Evolutionary conservation across 2,329 filamentous ascomycete species (phyloP).

Genomic region (Didymella segeticola): DNA sequence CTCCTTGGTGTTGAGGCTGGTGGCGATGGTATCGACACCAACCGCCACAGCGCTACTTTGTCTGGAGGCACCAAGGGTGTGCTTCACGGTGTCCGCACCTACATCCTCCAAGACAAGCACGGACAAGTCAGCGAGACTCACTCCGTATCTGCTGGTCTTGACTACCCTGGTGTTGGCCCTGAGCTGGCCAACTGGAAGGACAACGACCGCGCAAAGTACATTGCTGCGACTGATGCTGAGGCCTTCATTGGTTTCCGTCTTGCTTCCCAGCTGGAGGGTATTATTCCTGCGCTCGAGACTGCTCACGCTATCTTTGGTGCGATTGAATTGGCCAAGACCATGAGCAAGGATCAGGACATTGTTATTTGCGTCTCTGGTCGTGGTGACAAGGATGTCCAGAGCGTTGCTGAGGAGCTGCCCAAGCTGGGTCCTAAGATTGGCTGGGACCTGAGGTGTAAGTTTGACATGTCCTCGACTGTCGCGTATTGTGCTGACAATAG

Average conservation of each 20-base stretch:
- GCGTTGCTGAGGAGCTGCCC: constrained; percentile 92
- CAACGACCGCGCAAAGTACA: constrained; percentile 80
- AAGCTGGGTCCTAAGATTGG: constrained; percentile 87
- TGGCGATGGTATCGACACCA: constrained; percentile 88
- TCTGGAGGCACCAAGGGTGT: constrained; percentile 88
- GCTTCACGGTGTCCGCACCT: constrained; percentile 93
- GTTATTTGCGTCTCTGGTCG: constrained; percentile 93
- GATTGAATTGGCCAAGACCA: constrained; percentile 88
- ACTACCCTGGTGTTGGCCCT: constrained; percentile 96
- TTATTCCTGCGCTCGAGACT: constrained; percentile 94
- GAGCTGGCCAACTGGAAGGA: constrained; percentile 96
- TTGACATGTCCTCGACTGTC: not conserved
- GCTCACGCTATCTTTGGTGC: constrained; percentile 92
- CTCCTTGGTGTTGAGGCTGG: constrained; percentile 94
- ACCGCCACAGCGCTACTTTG: constrained; percentile 85
- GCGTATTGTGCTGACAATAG: constrained; percentile 26
- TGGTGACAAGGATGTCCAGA: constrained; percentile 98
- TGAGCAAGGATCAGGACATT: constrained; percentile 86
- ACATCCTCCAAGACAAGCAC: constrained; percentile 89
- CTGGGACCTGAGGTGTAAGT: constrained; percentile 66
- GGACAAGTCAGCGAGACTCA: constrained; percentile 96
- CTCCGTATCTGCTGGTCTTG: constrained; percentile 93
- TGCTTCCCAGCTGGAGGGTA: constrained; percentile 87
- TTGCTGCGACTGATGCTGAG: constrained; percentile 89
- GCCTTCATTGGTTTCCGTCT: constrained; percentile 87